These are phyloP conservation scores for Ophidiomyces ophidiicola DNA, from an alignment of 2,329 filamentous ascomycete species.

Conservation along the genomic window DNA sequence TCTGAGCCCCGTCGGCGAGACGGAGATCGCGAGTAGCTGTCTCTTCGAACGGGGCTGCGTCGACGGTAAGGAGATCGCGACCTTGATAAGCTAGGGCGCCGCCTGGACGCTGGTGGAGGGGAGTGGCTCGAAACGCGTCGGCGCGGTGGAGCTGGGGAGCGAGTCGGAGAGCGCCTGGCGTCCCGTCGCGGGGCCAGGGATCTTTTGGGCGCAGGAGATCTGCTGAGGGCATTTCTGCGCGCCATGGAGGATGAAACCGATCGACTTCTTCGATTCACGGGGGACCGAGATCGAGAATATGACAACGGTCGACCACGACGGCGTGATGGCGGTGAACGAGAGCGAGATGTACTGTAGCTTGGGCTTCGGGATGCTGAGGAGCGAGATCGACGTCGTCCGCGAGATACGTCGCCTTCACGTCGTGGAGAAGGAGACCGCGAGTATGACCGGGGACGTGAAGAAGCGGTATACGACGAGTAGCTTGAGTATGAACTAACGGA, in stretches of 20 bases:
- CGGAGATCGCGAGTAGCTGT: conserved; percentile 24
- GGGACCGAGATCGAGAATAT: conserved; percentile 26
- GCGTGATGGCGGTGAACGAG: conserved; percentile 23
- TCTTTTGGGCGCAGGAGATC: conserved; percentile 17
- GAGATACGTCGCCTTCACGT: conserved; percentile 17
- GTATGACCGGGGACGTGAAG: conserved; percentile 31
- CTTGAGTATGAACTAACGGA: conserved; percentile 56
- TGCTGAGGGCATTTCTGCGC: conserved; percentile 12
- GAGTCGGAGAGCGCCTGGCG: conserved; percentile 22
- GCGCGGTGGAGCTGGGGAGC: conserved; percentile 22
- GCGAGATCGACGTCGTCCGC: conserved; percentile 13
- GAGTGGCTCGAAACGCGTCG: conserved; percentile 10
- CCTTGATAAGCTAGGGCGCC: conserved; percentile 13
- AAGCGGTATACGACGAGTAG: conserved; percentile 56
- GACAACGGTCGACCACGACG: conserved; percentile 21
- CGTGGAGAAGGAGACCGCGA: conserved; percentile 37
- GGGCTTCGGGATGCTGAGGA: conserved; percentile 19
- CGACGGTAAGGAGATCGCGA: conserved; percentile 12
- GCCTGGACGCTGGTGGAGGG: conserved; percentile 16
- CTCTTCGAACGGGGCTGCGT: conserved; percentile 14
- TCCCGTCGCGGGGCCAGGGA: conserved; percentile 18
- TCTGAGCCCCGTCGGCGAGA: conserved; percentile 20
- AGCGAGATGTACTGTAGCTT: conserved; percentile 29
- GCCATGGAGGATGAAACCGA: conserved; percentile 24
- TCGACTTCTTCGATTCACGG: conserved; percentile 15